Conservation (phyloP, 2,329 filamentous ascomycete genomes). For the Stachybotrys echinatus region DNA sequence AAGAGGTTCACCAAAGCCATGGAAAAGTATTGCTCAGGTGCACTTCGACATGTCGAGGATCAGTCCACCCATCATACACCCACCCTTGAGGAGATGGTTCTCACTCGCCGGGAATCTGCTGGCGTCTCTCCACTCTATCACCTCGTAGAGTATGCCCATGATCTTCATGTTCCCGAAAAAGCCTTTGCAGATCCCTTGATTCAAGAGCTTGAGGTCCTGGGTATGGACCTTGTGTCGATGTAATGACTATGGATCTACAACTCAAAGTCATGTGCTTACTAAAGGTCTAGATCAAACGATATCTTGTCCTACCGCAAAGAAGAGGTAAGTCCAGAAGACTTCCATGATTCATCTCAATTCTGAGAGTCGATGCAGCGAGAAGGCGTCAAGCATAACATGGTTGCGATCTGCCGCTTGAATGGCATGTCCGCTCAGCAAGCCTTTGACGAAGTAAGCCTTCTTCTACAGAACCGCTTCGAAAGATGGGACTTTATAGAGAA, state of each 20-base stretch:
- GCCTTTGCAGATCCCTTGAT: slow-evolving; percentile 12
- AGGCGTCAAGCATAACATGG: slow-evolving; percentile 13
- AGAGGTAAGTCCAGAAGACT: slow-evolving; percentile 6
- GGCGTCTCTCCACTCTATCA: slow-evolving; percentile 14
- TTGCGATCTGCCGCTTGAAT: slow-evolving; percentile 9
- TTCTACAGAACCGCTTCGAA: slow-evolving; percentile 11
- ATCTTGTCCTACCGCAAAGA: slow-evolving; percentile 15
- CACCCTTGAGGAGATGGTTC: slow-evolving; percentile 11
- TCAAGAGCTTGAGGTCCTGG: slow-evolving; percentile 12
- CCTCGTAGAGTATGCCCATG: slow-evolving; percentile 15
- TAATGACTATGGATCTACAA: slow-evolving; percentile 5
- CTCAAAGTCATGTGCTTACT: background rate
- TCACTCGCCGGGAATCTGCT: slow-evolving; percentile 10
- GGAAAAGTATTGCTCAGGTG: slow-evolving; percentile 11
- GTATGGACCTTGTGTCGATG: slow-evolving; percentile 16
- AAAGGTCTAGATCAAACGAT: slow-evolving; percentile 11
- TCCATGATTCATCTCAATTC: too few relatives aligned
- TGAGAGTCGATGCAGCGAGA: slow-evolving; percentile 7
- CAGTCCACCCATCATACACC: slow-evolving; percentile 5
- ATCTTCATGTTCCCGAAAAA: slow-evolving; percentile 11
- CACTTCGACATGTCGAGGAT: slow-evolving; percentile 10
- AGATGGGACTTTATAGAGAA: slow-evolving; percentile 10
- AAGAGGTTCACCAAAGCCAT: slow-evolving; percentile 11
- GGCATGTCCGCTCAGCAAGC: slow-evolving; percentile 13
- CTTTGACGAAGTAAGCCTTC: slow-evolving; percentile 11